Evolutionary conservation across 208 protist genomes (phyloP), one percentile per base, ranked within the genome.

Genomic region (Trypanosoma mega): DNA sequence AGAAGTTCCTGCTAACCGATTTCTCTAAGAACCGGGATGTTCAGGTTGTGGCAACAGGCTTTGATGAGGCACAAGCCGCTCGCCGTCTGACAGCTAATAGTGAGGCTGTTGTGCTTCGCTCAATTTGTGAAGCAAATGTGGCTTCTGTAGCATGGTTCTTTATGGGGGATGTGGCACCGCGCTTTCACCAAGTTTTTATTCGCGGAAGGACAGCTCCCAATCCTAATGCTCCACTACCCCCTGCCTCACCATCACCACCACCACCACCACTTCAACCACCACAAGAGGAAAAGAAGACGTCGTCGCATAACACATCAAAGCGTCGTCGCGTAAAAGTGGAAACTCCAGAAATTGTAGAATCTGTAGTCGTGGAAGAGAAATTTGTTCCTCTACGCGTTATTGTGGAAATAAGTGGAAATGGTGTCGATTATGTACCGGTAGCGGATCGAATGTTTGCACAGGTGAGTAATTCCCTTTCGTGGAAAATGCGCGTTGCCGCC

Each of bases 401-500:
- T 23, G 82, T 94, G 18, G 88, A 94, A 65, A 87, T 55, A 30
- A 91, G 88, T 72, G 59, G 75, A 20, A 90, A 88, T 54, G 88
- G 82, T n/a, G 49, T 79, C 1, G 78, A 92, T 63, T 94, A 76
- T 61, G 76, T 80, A 58, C 39, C 66, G 33, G 18, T 80, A 76
- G 65, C 76, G 31, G 53, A 66, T 31, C 26, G 49, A 3, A 14
- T 9, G 8, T 66, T 75, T 30, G 55, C 60, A 9, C 29, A 54
- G 18, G 21, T 39, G 20, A 65, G 69, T 45, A 72, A 60, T 23
- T 49, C 50, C 24, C 64, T 86, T 26, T 58, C 64, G 34, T 90
- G 78, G 71, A 56, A 43, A 49, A 67, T n/a, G 39, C 55, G 24
- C 36, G 30, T 37, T 20, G 16, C 8, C n/a, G 26, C 66, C 20